Percentiles rank a stretch among this genome's conserved stretches.
These are phyloP conservation scores for Phlegmacium glaucopus DNA, from an alignment of 768 basidiomycete genomes.

Conservation along the genomic window DNA sequence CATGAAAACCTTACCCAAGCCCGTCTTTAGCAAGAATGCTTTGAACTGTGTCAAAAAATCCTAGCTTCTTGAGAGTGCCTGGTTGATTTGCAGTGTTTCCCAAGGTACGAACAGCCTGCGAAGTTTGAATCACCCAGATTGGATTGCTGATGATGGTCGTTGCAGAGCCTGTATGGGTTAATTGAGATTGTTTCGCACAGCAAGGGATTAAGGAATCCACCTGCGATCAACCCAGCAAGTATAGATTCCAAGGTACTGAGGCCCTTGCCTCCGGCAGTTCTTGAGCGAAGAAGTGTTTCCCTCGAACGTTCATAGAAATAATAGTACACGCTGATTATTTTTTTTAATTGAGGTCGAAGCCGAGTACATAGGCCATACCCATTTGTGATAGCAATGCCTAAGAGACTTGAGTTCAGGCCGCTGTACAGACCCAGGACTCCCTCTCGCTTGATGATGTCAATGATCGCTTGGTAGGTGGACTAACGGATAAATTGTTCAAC, in stretches of 20 bases:
- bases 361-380: slow-evolving; percentile 44
- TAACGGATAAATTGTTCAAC: slow-evolving; percentile 21
- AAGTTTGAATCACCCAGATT: slow-evolving; percentile 95
- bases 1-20: slow-evolving; percentile 31
- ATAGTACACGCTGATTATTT: slow-evolving; percentile 73
- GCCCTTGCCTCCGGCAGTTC: slow-evolving; percentile 54
- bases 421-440: slow-evolving; percentile 83
- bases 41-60: slow-evolving; percentile 62
- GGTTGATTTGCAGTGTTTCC: slow-evolving; percentile 28
- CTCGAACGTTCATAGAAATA: slow-evolving; percentile 83
- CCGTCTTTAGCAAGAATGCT: slow-evolving; percentile 75
- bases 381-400: slow-evolving; percentile 93
- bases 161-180: slow-evolving; percentile 60
- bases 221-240: slow-evolving; percentile 82
- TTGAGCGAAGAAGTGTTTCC: slow-evolving; percentile 50
- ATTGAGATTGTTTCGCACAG: slow-evolving; percentile 1
- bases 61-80: slow-evolving; percentile 45
- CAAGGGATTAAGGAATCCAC: slow-evolving; percentile 31
- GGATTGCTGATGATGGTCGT: slow-evolving; percentile 91
- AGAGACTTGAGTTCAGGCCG: slow-evolving; percentile 78
- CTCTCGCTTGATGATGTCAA: slow-evolving; percentile 80
- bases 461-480: slow-evolving; percentile 62
- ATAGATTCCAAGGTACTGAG: slow-evolving; percentile 88
- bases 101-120: slow-evolving; percentile 71
- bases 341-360: background rate